A percentile compares a stretch with the other conserved stretches of the same genome.
Evolutionary conservation across 1,284 basidiomycete genomes (phyloP).

Genomic region (Naganishia cerealis): DNA sequence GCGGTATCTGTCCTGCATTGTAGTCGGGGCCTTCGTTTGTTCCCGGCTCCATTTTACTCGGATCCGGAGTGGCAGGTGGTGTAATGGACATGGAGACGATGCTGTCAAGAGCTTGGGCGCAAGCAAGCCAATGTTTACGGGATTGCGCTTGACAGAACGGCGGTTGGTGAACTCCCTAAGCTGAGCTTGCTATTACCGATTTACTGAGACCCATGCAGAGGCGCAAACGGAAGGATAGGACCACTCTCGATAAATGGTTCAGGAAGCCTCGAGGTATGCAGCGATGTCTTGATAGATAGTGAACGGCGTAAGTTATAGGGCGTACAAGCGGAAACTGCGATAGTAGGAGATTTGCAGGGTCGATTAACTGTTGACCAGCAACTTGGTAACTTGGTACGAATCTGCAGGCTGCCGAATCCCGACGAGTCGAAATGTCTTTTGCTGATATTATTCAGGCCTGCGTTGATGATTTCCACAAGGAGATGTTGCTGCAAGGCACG

Average conservation of each 20-base stretch:
- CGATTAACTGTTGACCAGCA: neutral
- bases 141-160: neutral
- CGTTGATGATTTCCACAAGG: neutral
- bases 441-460: neutral
- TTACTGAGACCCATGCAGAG: neutral
- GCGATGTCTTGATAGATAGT: neutral
- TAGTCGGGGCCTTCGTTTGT: neutral
- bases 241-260: neutral
- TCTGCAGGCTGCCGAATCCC: neutral
- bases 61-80: conserved; percentile 25
- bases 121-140: neutral
- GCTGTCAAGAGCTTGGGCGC: neutral
- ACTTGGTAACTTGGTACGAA: neutral
- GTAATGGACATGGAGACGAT: conserved; percentile 17
- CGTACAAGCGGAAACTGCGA: neutral
- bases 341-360: neutral
- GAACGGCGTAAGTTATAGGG: neutral
- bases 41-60: conserved; percentile 11
- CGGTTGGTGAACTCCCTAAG: neutral
- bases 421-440: neutral
- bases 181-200: neutral
- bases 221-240: neutral
- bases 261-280: neutral
- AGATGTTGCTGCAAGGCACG: neutral
- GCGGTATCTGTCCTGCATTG: conserved; percentile 1